phyloP scores from a whole-genome alignment of 1,284 basidiomycete genomes.

The Agaricales sp. region DNA sequence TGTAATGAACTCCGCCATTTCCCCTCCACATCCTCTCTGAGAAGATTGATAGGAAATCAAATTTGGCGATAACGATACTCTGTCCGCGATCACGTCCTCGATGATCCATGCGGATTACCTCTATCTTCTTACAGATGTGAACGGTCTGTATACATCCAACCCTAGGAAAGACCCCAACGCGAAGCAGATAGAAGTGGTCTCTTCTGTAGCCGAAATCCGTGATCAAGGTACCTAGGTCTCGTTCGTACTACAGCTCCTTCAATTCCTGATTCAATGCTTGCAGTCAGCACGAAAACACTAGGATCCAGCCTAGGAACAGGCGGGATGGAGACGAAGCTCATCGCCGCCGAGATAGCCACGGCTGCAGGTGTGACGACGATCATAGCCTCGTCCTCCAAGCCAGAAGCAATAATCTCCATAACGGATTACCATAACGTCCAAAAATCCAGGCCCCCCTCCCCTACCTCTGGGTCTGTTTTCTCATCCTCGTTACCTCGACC shows the following conservation, averaged over 20 bases:
- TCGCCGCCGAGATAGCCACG: conserved; percentile 95
- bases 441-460: conserved; percentile 20
- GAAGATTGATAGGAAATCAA: conserved; percentile 98
- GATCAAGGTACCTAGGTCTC: conserved; percentile 49
- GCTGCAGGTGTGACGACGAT: conserved; percentile 94
- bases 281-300: conserved; percentile 86
- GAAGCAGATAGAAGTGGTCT: conserved; percentile 72
- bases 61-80: conserved; percentile 98
- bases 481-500: conserved; percentile 32
- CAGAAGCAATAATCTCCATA: conserved; percentile 72
- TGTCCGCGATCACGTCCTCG: conserved; percentile 93
- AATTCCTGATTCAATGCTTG: neutral
- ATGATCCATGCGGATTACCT: conserved; percentile 98
- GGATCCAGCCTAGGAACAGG: conserved; percentile 94
- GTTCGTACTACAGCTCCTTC: too few relatives aligned
- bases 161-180: conserved; percentile 85
- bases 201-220: conserved; percentile 76
- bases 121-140: conserved; percentile 95
- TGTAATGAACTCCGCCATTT: conserved; percentile 46
- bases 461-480: conserved; percentile 12
- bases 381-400: conserved; percentile 77
- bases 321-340: conserved; percentile 99
- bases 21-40: neutral
- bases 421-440: conserved; percentile 61
- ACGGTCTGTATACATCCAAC: conserved; percentile 93